phyloP scores from a whole-genome alignment of 768 basidiomycete species.

The Lenzites betulinus region DNA sequence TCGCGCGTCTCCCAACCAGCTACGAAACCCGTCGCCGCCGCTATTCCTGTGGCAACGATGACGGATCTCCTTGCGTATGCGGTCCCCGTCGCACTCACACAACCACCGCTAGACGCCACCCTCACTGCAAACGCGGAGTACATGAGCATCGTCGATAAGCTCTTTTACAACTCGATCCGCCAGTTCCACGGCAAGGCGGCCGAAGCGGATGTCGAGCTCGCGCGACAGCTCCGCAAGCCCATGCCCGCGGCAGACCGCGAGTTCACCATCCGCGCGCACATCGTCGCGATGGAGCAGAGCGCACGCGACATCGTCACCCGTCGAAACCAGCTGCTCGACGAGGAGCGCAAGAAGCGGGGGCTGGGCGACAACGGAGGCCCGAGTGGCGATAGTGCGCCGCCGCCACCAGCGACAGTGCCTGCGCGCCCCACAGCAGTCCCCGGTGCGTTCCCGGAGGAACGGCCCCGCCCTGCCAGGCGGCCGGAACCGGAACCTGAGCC shows the following conservation, averaged over 20 bases:
- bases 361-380: background rate
- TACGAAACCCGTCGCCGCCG: background rate
- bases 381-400: conserved; percentile 10
- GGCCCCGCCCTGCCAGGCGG: background rate
- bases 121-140: conserved; percentile 37
- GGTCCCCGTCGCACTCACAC: conserved; percentile 8
- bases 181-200: conserved; percentile 44
- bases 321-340: conserved; percentile 3
- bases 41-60: background rate
- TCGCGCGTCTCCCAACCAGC: background rate
- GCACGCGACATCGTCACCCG: conserved; percentile 14
- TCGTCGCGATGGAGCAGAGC: conserved; percentile 19
- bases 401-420: background rate
- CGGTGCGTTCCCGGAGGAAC: conserved; percentile 20
- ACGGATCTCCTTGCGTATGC: conserved; percentile 8
- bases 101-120: background rate
- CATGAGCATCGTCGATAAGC: conserved; percentile 48
- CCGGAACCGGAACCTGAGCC: conserved; percentile 4
- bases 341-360: conserved; percentile 9
- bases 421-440: conserved; percentile 10
- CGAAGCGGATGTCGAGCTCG: conserved; percentile 60
- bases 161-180: conserved; percentile 45
- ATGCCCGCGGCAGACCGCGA: conserved; percentile 13
- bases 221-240: conserved; percentile 23
- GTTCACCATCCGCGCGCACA: conserved; percentile 15